These are phyloP conservation scores for Dactylorhiza incarnata DNA, from an alignment of 106 monocot genomes.

Conservation along the genomic window DNA sequence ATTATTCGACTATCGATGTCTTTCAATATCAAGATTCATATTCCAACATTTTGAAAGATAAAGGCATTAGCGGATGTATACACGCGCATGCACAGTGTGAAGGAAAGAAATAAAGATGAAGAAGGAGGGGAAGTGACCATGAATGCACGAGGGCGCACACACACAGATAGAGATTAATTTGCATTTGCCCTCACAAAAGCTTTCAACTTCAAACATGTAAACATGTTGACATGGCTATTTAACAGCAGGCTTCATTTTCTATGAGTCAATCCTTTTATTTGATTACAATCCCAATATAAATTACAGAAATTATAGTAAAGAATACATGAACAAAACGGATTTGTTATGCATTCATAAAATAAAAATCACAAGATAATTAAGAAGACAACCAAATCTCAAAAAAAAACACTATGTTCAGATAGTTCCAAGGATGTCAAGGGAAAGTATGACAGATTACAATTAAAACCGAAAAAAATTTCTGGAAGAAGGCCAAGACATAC, in stretches of 20 bases:
- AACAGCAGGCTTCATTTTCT: background rate
- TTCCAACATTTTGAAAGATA: background rate
- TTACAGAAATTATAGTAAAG: background rate
- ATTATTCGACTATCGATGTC: background rate
- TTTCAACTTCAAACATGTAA: background rate
- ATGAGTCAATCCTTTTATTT: background rate
- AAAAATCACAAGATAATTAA: background rate
- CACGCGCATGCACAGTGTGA: background rate
- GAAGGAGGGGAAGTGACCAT: background rate
- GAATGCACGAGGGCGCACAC: background rate
- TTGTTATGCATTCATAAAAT: background rate
- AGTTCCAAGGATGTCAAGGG: too few species aligned
- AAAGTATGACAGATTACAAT: background rate
- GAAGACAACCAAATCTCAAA: background rate
- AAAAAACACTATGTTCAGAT: background rate
- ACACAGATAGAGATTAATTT: background rate
- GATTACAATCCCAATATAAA: background rate
- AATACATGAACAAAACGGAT: background rate
- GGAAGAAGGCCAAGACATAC: conserved; percentile 40
- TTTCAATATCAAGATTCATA: background rate
- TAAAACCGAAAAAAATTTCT: background rate
- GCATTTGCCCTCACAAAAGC: too few species aligned
- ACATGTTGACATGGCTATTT: background rate
- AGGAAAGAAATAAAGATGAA: background rate
- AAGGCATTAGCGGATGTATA: background rate